A percentile compares a stretch with the other conserved stretches of the same genome.
Conservation (phyloP, 2,329 filamentous ascomycete species). For the Aspergillus hortae region DNA sequence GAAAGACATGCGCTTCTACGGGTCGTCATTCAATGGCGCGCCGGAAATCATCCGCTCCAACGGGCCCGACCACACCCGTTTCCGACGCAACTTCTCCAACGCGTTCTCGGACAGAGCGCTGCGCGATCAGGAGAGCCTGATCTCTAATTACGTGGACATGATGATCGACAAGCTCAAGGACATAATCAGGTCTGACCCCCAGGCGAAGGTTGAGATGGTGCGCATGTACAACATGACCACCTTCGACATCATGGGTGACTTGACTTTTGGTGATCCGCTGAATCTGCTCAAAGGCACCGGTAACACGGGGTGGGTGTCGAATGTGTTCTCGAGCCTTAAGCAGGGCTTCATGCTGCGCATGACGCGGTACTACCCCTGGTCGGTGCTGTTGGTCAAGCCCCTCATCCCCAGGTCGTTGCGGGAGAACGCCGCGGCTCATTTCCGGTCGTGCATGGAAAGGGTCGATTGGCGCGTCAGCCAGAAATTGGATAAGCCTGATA, state of each 20-base stretch:
- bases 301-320: conserved; percentile 6
- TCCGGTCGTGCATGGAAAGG: neutral
- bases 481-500: conserved; percentile 8
- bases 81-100: conserved; percentile 31
- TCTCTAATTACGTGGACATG: conserved; percentile 28
- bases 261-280: conserved; percentile 15
- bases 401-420: neutral
- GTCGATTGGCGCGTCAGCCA: conserved; percentile 1
- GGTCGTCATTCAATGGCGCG: conserved; percentile 17
- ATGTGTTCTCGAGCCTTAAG: conserved; percentile 10
- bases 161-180: conserved; percentile 19
- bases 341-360: neutral
- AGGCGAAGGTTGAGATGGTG: conserved; percentile 2
- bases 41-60: conserved; percentile 26
- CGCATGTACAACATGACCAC: conserved; percentile 12
- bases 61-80: conserved; percentile 25
- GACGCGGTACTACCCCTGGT: neutral
- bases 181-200: neutral
- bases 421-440: neutral
- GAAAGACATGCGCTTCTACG: conserved; percentile 23
- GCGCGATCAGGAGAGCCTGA: conserved; percentile 29
- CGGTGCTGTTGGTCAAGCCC: neutral
- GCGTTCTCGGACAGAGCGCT: conserved; percentile 36
- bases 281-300: conserved; percentile 4
- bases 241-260: conserved; percentile 17